phyloP scores from a whole-genome alignment of 345 rosid genomes.

The Geranium brycei region DNA sequence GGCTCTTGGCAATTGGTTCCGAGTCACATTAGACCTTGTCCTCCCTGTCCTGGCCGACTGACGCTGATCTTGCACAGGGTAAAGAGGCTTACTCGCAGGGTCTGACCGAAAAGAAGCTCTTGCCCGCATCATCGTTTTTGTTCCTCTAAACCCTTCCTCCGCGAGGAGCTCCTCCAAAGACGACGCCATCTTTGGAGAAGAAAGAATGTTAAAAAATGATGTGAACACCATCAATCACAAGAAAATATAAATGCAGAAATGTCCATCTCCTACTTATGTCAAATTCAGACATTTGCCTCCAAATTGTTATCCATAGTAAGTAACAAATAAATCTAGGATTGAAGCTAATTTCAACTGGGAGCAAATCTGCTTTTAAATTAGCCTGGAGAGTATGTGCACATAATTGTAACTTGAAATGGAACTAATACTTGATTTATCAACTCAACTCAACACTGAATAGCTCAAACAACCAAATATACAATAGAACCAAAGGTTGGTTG shows the following conservation, averaged over 20 bases:
- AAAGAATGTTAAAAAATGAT: background rate
- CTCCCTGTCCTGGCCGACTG: slow-evolving; percentile 25
- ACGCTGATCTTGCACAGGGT: slow-evolving; percentile 9
- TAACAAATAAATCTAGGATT: no score
- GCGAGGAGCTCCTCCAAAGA: slow-evolving; percentile 55
- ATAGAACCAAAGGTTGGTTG: no score
- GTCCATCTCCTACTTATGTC: background rate
- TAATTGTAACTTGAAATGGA: no score
- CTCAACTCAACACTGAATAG: no score
- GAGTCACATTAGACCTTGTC: slow-evolving; percentile 24
- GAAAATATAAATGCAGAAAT: background rate
- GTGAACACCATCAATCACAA: background rate
- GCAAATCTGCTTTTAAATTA: no score
- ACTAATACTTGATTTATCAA: no score
- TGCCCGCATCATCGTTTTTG: slow-evolving; percentile 20
- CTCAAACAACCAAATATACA: no score
- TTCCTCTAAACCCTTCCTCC: slow-evolving; percentile 48
- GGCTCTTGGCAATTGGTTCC: slow-evolving; percentile 15
- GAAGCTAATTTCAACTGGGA: no score
- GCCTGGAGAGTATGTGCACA: no score
- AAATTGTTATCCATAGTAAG: no score
- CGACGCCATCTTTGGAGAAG: slow-evolving; percentile 27
- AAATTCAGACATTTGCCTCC: no score
- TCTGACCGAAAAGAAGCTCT: slow-evolving; percentile 29
- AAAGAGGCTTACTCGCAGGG: background rate